Evolutionary conservation across 257 asterid genomes (phyloP).

Genomic region (Ilex asprella): DNA sequence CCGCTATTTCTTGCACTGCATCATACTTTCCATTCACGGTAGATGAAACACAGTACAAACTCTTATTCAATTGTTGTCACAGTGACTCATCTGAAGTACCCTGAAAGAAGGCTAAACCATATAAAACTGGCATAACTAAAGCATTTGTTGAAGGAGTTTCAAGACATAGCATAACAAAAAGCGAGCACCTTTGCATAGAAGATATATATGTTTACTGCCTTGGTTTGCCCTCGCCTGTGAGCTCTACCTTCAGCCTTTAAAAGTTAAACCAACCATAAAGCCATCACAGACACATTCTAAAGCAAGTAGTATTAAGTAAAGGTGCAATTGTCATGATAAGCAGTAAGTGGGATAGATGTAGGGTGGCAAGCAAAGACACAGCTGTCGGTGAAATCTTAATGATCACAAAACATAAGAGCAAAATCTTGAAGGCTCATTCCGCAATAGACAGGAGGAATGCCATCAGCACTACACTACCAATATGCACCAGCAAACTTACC

Average conservation of each 20-base stretch:
- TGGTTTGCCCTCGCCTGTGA: constrained; percentile 90
- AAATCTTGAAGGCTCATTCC: no score
- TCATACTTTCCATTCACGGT: constrained; percentile 77
- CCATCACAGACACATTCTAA: no score
- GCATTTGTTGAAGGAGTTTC: neutral
- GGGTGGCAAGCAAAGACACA: no score
- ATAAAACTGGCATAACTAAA: constrained; percentile 7
- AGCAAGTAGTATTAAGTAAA: no score
- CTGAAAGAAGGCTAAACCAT: constrained; percentile 29
- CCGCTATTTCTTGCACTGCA: constrained; percentile 65
- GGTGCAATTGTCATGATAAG: no score
- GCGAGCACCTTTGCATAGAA: constrained; percentile 79
- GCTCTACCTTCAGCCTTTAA: constrained; percentile 96
- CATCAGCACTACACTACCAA: no score
- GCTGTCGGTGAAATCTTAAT: no score
- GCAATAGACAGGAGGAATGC: no score
- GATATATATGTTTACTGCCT: constrained; percentile 74
- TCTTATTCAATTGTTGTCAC: constrained; percentile 76
- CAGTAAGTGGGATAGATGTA: no score
- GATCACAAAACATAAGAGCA: no score
- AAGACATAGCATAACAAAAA: constrained; percentile 6
- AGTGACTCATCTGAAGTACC: constrained; percentile 79
- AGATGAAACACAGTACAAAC: constrained; percentile 75
- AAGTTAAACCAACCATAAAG: constrained; percentile 11
- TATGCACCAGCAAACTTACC: no score